phyloP scores from a whole-genome alignment of 225 moss, liverwort and hornwort genomes.

The Physcomitrium patens region DNA sequence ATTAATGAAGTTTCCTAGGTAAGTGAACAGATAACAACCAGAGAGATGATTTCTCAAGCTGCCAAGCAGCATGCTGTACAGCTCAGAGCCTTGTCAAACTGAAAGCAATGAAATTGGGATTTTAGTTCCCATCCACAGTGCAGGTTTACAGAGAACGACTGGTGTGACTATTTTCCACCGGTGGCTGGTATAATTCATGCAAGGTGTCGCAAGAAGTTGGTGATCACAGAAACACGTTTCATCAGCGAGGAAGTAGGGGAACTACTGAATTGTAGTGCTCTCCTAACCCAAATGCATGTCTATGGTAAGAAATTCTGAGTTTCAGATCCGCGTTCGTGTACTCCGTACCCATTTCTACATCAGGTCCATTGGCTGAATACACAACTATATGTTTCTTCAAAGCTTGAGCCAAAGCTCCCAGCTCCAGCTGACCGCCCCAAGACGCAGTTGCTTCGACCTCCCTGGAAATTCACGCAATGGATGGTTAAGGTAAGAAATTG shows the following conservation, averaged over 20 bases:
- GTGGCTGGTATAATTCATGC: not conserved
- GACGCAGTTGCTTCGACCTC: constrained; percentile 89
- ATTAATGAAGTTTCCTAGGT: too few species aligned
- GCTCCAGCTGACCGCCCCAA: constrained; percentile 97
- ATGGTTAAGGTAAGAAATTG: constrained; percentile 13
- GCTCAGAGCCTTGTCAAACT: not conserved
- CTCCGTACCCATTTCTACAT: constrained; percentile 95
- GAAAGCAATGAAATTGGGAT: not conserved
- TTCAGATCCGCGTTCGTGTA: constrained; percentile 44
- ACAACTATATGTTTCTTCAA: constrained; percentile 87
- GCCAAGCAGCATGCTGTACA: not conserved
- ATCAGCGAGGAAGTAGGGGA: constrained; percentile 46
- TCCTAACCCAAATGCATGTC: constrained; percentile 95
- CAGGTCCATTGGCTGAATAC: constrained; percentile 73
- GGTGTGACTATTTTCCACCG: constrained; percentile 8
- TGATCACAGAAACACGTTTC: constrained; percentile 1
- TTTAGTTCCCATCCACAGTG: constrained; percentile 24
- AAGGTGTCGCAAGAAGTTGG: not conserved
- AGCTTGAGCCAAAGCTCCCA: constrained; percentile 84
- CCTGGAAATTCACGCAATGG: constrained; percentile 22
- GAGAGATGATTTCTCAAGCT: too few species aligned
- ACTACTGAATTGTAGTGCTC: constrained; percentile 99
- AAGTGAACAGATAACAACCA: too few species aligned
- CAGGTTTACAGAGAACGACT: constrained; percentile 14
- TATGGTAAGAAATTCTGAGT: constrained; percentile 88